Evolutionary conservation across 2,329 filamentous ascomycete species (phyloP).

Genomic region (Hymenoscyphus scutula): DNA sequence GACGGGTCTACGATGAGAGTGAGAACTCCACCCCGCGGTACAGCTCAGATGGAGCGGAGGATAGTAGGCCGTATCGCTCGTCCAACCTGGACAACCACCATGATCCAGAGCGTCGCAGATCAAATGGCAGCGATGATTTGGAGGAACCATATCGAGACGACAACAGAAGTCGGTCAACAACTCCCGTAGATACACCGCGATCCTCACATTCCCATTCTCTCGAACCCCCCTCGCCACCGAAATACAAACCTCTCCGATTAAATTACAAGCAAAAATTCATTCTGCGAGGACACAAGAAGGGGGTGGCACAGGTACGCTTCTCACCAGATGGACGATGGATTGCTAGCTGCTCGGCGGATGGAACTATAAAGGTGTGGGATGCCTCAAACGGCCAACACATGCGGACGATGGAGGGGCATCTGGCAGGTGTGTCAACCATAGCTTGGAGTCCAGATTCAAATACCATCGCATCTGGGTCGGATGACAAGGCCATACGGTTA

Average conservation of each 20-base stretch:
- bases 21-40: slow-evolving; percentile 42
- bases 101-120: slow-evolving; percentile 25
- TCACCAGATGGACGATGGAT: slow-evolving; percentile 89
- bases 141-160: slow-evolving; percentile 28
- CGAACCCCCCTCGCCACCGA: slow-evolving; percentile 22
- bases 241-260: slow-evolving; percentile 30
- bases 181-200: slow-evolving; percentile 25
- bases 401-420: slow-evolving; percentile 88
- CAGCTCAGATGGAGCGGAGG: slow-evolving; percentile 46
- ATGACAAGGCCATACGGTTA: slow-evolving; percentile 92
- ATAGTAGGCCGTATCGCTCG: slow-evolving; percentile 36
- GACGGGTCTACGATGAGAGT: slow-evolving; percentile 40
- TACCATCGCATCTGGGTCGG: slow-evolving; percentile 84
- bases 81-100: slow-evolving; percentile 33
- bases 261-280: slow-evolving; percentile 59
- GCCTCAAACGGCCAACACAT: slow-evolving; percentile 73
- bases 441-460: slow-evolving; percentile 92
- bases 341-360: slow-evolving; percentile 86
- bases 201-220: slow-evolving; percentile 30
- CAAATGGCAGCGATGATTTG: slow-evolving; percentile 32
- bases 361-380: slow-evolving; percentile 89
- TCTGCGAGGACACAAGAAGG: slow-evolving; percentile 73
- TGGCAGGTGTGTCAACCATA: slow-evolving; percentile 87
- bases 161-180: slow-evolving; percentile 25
- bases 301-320: slow-evolving; percentile 82